A percentile compares a stretch with the other conserved stretches of the same genome.
phyloP scores from a whole-genome alignment of 2,329 filamentous ascomycete species.

The Aspergillus tanneri region DNA sequence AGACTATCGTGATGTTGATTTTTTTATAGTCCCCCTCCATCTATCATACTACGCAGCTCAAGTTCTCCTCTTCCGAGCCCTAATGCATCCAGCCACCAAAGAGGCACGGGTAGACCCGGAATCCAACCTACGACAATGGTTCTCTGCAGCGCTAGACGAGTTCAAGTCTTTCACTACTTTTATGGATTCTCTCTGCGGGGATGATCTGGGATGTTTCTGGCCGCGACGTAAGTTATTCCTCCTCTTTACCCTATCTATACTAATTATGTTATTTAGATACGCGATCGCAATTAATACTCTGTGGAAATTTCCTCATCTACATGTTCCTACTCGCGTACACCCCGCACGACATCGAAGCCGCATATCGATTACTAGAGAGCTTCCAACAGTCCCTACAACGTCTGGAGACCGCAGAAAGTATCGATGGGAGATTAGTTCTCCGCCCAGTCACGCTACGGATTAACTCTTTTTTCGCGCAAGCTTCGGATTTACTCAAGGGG shows the following conservation, averaged over 20 bases:
- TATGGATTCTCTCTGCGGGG: constrained; percentile 32
- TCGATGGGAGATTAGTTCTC: constrained; percentile 22
- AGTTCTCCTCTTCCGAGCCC: constrained; percentile 45
- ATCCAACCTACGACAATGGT: constrained; percentile 24
- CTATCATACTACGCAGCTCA: constrained; percentile 46
- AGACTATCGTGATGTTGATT: neutral
- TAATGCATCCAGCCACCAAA: constrained; percentile 50
- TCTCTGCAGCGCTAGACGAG: constrained; percentile 20
- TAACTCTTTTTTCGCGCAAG: constrained; percentile 26
- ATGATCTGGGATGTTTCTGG: constrained; percentile 47
- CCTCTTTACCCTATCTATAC: neutral
- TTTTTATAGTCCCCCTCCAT: constrained; percentile 41
- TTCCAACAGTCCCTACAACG: constrained; percentile 26
- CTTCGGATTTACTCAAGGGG: too few species aligned
- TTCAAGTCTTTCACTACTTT: constrained; percentile 34
- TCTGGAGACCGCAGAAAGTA: constrained; percentile 17
- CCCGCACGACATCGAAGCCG: constrained; percentile 22
- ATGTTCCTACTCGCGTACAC: constrained; percentile 48
- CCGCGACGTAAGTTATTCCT: constrained; percentile 41
- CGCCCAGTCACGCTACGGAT: constrained; percentile 25
- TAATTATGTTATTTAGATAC: constrained; percentile 22
- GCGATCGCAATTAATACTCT: constrained; percentile 49
- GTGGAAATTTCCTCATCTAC: constrained; percentile 52
- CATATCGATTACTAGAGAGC: constrained; percentile 23
- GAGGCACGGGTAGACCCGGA: constrained; percentile 43